A percentile compares a stretch with the other conserved stretches of the same genome.
Conservation (phyloP, 2,329 filamentous ascomycete species). For the Botryotinia calthae region DNA sequence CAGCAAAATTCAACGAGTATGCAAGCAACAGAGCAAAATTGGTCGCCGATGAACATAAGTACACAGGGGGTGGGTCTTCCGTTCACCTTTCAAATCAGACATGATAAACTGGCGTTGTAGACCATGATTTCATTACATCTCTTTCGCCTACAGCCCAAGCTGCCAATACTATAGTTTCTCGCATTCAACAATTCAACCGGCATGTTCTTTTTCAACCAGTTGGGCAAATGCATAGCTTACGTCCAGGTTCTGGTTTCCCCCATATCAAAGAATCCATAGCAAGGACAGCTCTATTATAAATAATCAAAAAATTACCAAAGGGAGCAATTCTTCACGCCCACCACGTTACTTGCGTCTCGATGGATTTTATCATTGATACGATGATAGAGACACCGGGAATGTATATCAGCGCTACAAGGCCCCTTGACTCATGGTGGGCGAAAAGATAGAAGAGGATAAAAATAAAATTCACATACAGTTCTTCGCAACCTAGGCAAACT, state of each 20-base stretch:
- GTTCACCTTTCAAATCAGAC: not conserved
- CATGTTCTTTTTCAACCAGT: slow-evolving; percentile 66
- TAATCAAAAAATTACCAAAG: slow-evolving; percentile 82
- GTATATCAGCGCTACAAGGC: slow-evolving; percentile 58
- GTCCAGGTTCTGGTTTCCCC: slow-evolving; percentile 88
- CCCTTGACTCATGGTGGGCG: slow-evolving; percentile 48
- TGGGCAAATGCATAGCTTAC: slow-evolving; percentile 46
- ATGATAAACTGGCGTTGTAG: slow-evolving; percentile 39
- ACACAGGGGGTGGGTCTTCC: not conserved
- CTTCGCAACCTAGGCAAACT: not conserved
- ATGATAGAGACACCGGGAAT: slow-evolving; percentile 71
- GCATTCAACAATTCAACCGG: slow-evolving; percentile 68
- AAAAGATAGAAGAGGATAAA: not conserved
- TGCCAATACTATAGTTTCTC: slow-evolving; percentile 73
- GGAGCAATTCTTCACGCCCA: slow-evolving; percentile 84
- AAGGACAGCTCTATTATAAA: slow-evolving; percentile 75
- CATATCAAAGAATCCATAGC: slow-evolving; percentile 80
- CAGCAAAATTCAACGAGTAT: not conserved
- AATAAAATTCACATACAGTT: not conserved
- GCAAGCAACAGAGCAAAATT: not conserved
- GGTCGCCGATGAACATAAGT: not conserved
- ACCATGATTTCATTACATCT: slow-evolving; percentile 65
- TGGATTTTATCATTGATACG: slow-evolving; percentile 71
- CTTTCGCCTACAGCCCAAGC: slow-evolving; percentile 73
- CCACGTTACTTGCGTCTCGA: slow-evolving; percentile 82